Evolutionary conservation across 495 filamentous ascomycete species (phyloP).

Genomic region (Hyaloscypha hepaticicola): DNA sequence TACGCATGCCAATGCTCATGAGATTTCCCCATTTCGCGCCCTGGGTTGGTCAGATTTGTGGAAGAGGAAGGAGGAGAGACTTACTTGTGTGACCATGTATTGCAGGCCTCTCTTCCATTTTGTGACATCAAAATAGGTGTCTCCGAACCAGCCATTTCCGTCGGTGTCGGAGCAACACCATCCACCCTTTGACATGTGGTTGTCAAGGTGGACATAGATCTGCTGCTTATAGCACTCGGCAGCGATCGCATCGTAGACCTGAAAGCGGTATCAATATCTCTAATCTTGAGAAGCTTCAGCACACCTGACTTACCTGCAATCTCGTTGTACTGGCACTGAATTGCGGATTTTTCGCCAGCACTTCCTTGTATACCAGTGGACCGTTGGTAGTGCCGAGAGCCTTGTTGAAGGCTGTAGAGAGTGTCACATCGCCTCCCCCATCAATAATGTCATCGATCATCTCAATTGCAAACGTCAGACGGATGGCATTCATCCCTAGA

Average conservation of each 20-base stretch:
- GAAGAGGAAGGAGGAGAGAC: neutral
- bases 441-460: conserved; percentile 60
- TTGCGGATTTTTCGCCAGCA: conserved; percentile 37
- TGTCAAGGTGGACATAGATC: conserved; percentile 47
- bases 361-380: conserved; percentile 32
- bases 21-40: conserved; percentile 32
- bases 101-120: conserved; percentile 58
- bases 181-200: conserved; percentile 44
- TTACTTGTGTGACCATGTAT: conserved; percentile 58
- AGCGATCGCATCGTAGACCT: conserved; percentile 42
- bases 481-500: conserved; percentile 43
- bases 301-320: conserved; percentile 37
- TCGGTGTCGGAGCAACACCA: conserved; percentile 46
- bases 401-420: conserved; percentile 41
- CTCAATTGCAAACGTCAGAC: conserved; percentile 47
- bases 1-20: conserved; percentile 53
- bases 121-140: conserved; percentile 49
- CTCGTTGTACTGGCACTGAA: conserved; percentile 38
- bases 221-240: conserved; percentile 36
- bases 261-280: neutral
- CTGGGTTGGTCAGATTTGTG: neutral
- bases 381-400: conserved; percentile 42
- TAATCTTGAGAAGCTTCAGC: neutral
- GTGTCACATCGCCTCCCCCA: conserved; percentile 49
- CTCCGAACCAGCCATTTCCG: conserved; percentile 48